phyloP scores from a whole-genome alignment of 306 rosid genomes.

The Quercus engelmannii region DNA sequence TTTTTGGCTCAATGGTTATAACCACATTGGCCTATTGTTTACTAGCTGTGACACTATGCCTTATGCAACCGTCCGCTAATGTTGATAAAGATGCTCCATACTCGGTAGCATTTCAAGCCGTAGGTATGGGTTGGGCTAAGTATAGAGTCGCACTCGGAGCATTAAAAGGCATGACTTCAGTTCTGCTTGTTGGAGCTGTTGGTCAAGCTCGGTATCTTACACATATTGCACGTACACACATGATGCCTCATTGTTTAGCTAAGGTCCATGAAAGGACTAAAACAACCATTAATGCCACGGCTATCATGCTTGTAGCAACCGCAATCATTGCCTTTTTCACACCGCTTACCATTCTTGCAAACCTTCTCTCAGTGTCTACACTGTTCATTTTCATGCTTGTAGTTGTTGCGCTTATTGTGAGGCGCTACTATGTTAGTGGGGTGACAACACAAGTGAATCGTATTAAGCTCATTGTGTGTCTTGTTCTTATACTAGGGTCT shows the following conservation, averaged over 20 bases:
- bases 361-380: slow-evolving; percentile 70
- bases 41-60: slow-evolving; percentile 51
- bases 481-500: slow-evolving; percentile 36
- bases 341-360: slow-evolving; percentile 42
- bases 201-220: slow-evolving; percentile 78
- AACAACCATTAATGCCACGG: slow-evolving; percentile 69
- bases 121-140: slow-evolving; percentile 69
- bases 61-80: slow-evolving; percentile 36
- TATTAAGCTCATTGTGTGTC: slow-evolving; percentile 33
- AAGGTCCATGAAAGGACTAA: slow-evolving; percentile 45
- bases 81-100: slow-evolving; percentile 55
- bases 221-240: slow-evolving; percentile 63
- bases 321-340: slow-evolving; percentile 69
- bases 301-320: slow-evolving; percentile 52
- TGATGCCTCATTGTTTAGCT: slow-evolving; percentile 70
- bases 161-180: slow-evolving; percentile 68
- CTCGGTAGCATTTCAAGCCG: slow-evolving; percentile 53
- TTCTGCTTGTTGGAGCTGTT: slow-evolving; percentile 60
- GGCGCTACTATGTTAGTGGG: slow-evolving; percentile 51
- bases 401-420: slow-evolving; percentile 56
- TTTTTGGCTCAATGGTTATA: slow-evolving; percentile 54
- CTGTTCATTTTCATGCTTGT: slow-evolving; percentile 70
- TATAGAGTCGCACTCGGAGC: slow-evolving; percentile 70
- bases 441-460: slow-evolving; percentile 24
- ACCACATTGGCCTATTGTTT: slow-evolving; percentile 39